Evolutionary conservation across 1,284 basidiomycete genomes (phyloP).

Genomic region (Ustilago tritici): DNA sequence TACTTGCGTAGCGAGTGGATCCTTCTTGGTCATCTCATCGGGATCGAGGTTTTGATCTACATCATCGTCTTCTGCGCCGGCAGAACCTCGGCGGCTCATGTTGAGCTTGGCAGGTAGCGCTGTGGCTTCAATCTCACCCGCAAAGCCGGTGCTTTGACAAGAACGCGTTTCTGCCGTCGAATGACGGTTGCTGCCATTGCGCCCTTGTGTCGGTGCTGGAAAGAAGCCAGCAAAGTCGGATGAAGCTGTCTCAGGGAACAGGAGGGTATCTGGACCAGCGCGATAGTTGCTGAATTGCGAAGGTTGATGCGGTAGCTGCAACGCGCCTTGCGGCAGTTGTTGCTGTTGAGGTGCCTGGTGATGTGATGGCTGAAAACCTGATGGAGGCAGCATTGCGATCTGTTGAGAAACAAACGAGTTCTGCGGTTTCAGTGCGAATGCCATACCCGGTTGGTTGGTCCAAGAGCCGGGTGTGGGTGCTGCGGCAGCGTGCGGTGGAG

Average conservation of each 20-base stretch:
- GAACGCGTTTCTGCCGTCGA: constrained; percentile 27
- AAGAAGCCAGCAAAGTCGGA: constrained; percentile 41
- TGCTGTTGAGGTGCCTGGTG: constrained; percentile 23
- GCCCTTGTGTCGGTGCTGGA: constrained; percentile 8
- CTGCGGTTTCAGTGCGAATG: constrained; percentile 19
- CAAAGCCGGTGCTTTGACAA: constrained; percentile 28
- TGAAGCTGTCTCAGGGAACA: constrained; percentile 33
- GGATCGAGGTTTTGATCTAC: constrained; percentile 54
- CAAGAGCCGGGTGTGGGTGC: constrained; percentile 26
- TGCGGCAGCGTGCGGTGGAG: constrained; percentile 4
- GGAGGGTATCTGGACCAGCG: constrained; percentile 21
- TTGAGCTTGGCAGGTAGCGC: constrained; percentile 29
- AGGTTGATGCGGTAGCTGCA: constrained; percentile 29
- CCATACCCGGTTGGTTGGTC: constrained; percentile 18
- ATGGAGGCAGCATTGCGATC: constrained; percentile 21
- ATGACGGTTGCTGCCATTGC: constrained; percentile 16
- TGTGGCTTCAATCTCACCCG: constrained; percentile 24
- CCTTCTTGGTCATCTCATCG: constrained; percentile 74
- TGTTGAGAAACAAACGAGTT: constrained; percentile 26
- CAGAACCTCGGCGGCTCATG: constrained; percentile 55
- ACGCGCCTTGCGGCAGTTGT: constrained; percentile 21
- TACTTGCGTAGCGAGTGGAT: constrained; percentile 92
- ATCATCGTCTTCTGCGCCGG: constrained; percentile 48
- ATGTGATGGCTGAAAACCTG: constrained; percentile 14
- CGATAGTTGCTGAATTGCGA: constrained; percentile 44